Percentiles rank a stretch among this genome's conserved stretches.
These are phyloP conservation scores for Lachnellula suecica DNA, from an alignment of 2,329 filamentous ascomycete genomes.

Conservation along the genomic window DNA sequence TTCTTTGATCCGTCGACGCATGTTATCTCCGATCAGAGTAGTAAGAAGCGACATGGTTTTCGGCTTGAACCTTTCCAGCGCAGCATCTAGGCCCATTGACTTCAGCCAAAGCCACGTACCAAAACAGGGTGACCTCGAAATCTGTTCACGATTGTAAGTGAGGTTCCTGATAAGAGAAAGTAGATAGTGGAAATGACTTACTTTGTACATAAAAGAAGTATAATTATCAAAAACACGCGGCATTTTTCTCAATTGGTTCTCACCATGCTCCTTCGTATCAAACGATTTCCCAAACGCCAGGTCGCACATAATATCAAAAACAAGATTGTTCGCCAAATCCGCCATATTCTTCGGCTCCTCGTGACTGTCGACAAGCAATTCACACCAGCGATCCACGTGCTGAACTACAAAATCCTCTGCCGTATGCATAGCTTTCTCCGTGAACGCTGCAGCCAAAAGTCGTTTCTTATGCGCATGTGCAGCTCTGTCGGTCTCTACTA, in stretches of 20 bases:
- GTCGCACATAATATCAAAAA: conserved; percentile 3
- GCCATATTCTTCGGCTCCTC: conserved; percentile 1
- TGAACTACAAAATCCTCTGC: conserved; percentile 8
- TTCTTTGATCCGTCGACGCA: neutral
- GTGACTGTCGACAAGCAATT: conserved; percentile 6
- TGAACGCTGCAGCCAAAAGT: conserved; percentile 10
- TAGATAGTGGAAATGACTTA: neutral
- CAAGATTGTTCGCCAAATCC: neutral
- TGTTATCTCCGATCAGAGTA: neutral
- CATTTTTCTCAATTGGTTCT: conserved; percentile 1
- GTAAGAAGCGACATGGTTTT: neutral
- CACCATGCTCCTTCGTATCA: conserved; percentile 3
- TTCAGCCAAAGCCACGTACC: conserved; percentile 4
- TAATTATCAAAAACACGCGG: conserved; percentile 5
- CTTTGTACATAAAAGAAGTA: conserved; percentile 4
- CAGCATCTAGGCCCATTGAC: conserved; percentile 1
- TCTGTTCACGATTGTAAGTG: neutral
- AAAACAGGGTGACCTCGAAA: conserved; percentile 2
- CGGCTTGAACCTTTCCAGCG: neutral
- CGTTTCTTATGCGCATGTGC: conserved; percentile 9
- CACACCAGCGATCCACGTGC: conserved; percentile 17
- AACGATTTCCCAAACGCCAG: neutral
- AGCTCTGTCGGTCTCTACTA: conserved; percentile 3
- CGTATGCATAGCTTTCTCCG: conserved; percentile 11
- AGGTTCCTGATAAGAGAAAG: neutral